These are phyloP conservation scores for Coemansia sp. DNA, from an alignment of 192 early-diverging fungal species.

Conservation along the genomic window DNA sequence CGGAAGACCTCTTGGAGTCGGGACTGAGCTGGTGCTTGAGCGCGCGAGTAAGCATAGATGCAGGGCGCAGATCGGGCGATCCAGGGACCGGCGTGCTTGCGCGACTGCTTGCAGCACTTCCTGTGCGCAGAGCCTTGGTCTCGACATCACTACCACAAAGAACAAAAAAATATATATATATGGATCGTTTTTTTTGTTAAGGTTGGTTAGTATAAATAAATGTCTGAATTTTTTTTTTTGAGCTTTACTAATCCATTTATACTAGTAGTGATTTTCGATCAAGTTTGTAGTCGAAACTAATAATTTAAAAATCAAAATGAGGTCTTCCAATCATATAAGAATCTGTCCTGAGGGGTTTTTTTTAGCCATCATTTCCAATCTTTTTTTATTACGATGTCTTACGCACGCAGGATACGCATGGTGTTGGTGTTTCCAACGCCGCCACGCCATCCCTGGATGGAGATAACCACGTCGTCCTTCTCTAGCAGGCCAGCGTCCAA, in stretches of 20 bases:
- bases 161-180: not conserved
- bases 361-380: no score
- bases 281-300: no score
- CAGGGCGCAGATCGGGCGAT: constrained; percentile 27
- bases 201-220: not conserved
- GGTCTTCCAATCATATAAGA: not conserved
- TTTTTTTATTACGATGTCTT: constrained; percentile 5
- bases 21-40: constrained; percentile 34
- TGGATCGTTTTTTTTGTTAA: not conserved
- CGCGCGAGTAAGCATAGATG: constrained; percentile 10
- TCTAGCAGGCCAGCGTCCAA: constrained; percentile 66
- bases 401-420: constrained; percentile 72
- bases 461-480: constrained; percentile 70
- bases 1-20: constrained; percentile 5
- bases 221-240: not conserved
- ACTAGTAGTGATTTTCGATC: not conserved
- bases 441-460: constrained; percentile 77
- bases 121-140: constrained; percentile 13
- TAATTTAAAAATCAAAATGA: no score
- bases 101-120: constrained; percentile 27
- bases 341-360: no score
- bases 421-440: constrained; percentile 84
- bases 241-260: no score
- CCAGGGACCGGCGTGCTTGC: constrained; percentile 26
- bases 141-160: constrained; percentile 23